Evolutionary conservation across 2,329 filamentous ascomycete species (phyloP), one percentile per base, ranked within the genome.

Genomic region (Cordyceps militaris): DNA sequence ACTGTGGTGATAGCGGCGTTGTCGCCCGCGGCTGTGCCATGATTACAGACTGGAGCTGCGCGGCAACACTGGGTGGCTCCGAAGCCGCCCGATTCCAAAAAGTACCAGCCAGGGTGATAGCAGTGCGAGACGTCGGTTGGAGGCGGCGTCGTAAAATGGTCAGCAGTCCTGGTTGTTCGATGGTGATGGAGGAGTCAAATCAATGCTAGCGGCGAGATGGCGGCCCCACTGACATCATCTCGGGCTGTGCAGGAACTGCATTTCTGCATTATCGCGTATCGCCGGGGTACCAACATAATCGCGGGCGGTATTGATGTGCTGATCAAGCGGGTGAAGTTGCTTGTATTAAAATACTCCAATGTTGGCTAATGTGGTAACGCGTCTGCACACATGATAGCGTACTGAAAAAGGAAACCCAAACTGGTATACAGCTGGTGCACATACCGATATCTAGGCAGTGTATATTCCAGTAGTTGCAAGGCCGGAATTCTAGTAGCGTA

Each of bases 1-100:
- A 89, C 69, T 89, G 86, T 46, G 86, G 88, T 60, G 82, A 88
- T 61, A 91, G 74, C 30, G 66, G 70, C 54, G 85, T 85, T 58
- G 71, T 68, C 11, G 66, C 58, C n/a, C 74, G 71, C 42, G 74
- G 71, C 60, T 74, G 71, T 46, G 74, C 72, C 79, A 81, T 82
- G 63, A 67, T 77, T 64, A 70, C 67, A 49, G 59, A 64, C 61
- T 66, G 66, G 61, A 63, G 62, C 60, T 67, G 61, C 49, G 64
- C 64, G 62, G 62, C 60, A 57, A 62, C 63, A 63, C 69, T 69
- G 67, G 71, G 70, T 67, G 72, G 71, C 68, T 70, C 63, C 60
- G 71, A 68, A 68, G 71, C 72, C 67, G 69, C 66, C 63, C 69
- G 66, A 59, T 75, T 76, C 79, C 79, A 81, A 59, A 81, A 65